Conservation (phyloP, 148 eudicot genomes). For the Arbutus unedo region DNA sequence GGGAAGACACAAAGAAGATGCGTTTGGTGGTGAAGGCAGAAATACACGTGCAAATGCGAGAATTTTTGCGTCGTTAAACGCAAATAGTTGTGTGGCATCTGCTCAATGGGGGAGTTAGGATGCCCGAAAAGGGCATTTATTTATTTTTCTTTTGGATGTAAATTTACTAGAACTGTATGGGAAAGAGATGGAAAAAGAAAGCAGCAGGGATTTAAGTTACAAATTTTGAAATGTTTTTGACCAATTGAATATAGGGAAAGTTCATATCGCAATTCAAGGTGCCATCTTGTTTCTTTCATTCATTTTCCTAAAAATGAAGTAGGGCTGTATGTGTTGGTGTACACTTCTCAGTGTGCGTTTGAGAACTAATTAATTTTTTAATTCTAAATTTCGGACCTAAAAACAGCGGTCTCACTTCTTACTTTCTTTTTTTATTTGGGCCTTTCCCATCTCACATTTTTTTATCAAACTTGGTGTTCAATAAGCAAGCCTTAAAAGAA, state of each 20-base stretch:
- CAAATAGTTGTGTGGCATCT: slow-evolving; percentile 13
- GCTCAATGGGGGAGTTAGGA: neutral
- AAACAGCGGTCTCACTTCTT: no score
- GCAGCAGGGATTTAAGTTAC: no score
- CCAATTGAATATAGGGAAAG: neutral
- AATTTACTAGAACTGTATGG: neutral
- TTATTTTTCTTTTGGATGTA: neutral
- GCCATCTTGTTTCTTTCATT: neutral
- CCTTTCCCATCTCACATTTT: no score
- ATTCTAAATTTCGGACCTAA: no score
- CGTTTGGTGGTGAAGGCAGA: slow-evolving; percentile 73
- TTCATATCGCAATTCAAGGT: neutral
- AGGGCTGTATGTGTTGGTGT: neutral
- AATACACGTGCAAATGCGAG: slow-evolving; percentile 57
- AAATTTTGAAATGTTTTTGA: neutral
- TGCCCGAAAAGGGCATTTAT: neutral
- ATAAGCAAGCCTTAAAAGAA: no score
- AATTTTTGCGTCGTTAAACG: slow-evolving; percentile 56
- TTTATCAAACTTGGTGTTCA: no score
- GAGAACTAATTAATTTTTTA: no score
- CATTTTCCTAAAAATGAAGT: neutral
- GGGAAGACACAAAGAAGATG: slow-evolving; percentile 75
- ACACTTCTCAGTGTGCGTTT: neutral
- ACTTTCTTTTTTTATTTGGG: no score
- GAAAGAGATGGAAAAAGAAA: neutral